Percentiles rank a stretch among this genome's conserved stretches.
Conservation (phyloP, 2,329 filamentous ascomycete species). For the Fusarium annulatum region DNA sequence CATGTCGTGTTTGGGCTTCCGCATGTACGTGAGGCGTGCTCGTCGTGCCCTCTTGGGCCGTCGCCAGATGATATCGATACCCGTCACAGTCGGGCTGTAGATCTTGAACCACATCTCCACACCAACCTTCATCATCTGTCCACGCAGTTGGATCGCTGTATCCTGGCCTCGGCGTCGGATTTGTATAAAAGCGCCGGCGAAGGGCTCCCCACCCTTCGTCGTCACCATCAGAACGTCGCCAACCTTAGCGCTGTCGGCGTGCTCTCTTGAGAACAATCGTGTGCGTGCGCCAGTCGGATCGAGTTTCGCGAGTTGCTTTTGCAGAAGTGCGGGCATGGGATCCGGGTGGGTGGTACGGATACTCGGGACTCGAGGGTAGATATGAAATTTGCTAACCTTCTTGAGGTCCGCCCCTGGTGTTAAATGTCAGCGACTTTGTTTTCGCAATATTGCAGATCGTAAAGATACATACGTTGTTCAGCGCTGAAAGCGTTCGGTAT, state of each 20-base stretch:
- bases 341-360: slow-evolving; percentile 68
- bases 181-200: slow-evolving; percentile 87
- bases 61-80: slow-evolving; percentile 93
- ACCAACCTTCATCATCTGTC: slow-evolving; percentile 85
- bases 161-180: slow-evolving; percentile 90
- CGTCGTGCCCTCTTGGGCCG: slow-evolving; percentile 85
- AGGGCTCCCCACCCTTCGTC: slow-evolving; percentile 83
- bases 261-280: slow-evolving; percentile 80
- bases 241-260: slow-evolving; percentile 81
- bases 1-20: slow-evolving; percentile 87
- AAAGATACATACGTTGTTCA: slow-evolving; percentile 50
- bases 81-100: slow-evolving; percentile 88
- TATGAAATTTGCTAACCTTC: slow-evolving; percentile 57
- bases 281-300: slow-evolving; percentile 88
- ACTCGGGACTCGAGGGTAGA: slow-evolving; percentile 68
- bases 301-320: slow-evolving; percentile 76
- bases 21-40: slow-evolving; percentile 90
- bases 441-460: background rate
- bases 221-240: slow-evolving; percentile 94
- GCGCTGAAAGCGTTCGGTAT: slow-evolving; percentile 44
- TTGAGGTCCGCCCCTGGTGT: slow-evolving; percentile 49
- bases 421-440: slow-evolving; percentile 20
- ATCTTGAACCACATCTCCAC: slow-evolving; percentile 99
- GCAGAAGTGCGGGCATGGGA: slow-evolving; percentile 74
- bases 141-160: slow-evolving; percentile 86